Conservation (phyloP, 2,329 filamentous ascomycete genomes). For the Cladosporium sp. region DNA sequence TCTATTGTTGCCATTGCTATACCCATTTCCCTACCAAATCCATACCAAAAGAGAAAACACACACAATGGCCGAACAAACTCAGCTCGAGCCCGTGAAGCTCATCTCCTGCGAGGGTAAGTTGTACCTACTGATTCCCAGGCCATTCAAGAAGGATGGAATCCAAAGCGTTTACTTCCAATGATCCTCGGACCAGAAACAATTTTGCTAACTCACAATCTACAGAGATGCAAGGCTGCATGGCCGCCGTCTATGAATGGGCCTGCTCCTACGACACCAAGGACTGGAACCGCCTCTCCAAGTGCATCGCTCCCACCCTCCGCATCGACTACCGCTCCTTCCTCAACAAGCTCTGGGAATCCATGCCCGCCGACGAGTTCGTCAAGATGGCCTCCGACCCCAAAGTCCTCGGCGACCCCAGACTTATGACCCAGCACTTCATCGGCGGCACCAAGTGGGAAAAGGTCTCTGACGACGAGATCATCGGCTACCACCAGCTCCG, state of each 20-base stretch:
- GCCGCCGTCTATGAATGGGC: slow-evolving; percentile 57
- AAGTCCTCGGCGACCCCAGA: slow-evolving; percentile 51
- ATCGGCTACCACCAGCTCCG: slow-evolving; percentile 55
- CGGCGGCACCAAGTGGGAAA: slow-evolving; percentile 50
- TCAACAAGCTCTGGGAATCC: slow-evolving; percentile 52
- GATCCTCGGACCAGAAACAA: neutral
- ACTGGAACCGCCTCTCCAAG: slow-evolving; percentile 57
- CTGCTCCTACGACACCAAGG: slow-evolving; percentile 63
- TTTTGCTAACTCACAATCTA: neutral
- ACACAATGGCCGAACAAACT: slow-evolving; percentile 10
- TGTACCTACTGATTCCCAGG: neutral
- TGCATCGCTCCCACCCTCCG: slow-evolving; percentile 60
- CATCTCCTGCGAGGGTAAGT: slow-evolving; percentile 32
- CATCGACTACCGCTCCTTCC: slow-evolving; percentile 64
- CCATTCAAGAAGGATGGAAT: too few species aligned
- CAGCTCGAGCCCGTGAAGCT: slow-evolving; percentile 31
- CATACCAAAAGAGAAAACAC: neutral
- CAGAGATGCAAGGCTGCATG: slow-evolving; percentile 38
- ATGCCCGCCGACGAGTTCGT: slow-evolving; percentile 55
- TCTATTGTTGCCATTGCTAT: neutral
- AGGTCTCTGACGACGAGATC: slow-evolving; percentile 46
- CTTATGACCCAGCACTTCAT: slow-evolving; percentile 57
- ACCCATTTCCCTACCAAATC: neutral
- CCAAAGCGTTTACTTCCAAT: too few species aligned
- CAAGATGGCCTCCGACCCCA: slow-evolving; percentile 48